Conservation (phyloP, 2,329 filamentous ascomycete species). For the Lasiodiplodia theobromae region DNA sequence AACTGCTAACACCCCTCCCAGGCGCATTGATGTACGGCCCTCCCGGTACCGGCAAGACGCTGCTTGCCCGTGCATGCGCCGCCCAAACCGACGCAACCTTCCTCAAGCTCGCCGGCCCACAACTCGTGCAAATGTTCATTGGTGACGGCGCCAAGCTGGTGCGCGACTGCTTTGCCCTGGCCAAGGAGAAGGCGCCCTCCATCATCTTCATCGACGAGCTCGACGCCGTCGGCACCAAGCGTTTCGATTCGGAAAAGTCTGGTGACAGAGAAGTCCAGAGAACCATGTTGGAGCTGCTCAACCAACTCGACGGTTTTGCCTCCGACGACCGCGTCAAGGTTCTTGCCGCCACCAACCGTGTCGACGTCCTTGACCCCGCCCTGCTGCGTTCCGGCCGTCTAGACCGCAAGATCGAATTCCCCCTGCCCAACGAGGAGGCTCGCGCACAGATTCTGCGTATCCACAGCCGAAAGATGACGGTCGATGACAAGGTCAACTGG, state of each 20-base stretch:
- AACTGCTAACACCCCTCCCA: constrained; percentile 46
- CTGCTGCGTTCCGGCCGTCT: constrained; percentile 89
- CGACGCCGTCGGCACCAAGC: constrained; percentile 97
- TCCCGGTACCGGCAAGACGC: constrained; percentile 87
- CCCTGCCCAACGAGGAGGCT: constrained; percentile 95
- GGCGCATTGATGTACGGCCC: constrained; percentile 98
- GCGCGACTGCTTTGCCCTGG: constrained; percentile 94
- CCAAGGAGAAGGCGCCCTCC: constrained; percentile 97
- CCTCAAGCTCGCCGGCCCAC: constrained; percentile 95
- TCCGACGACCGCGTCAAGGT: constrained; percentile 98
- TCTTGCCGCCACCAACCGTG: constrained; percentile 89
- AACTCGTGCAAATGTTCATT: constrained; percentile 99
- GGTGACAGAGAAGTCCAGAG: constrained; percentile 97
- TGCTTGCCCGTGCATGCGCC: constrained; percentile 92
- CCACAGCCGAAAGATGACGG: constrained; percentile 97
- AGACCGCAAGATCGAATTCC: constrained; percentile 98
- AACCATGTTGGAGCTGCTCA: constrained; percentile 98
- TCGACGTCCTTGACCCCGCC: constrained; percentile 92
- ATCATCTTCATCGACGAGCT: constrained; percentile 99
- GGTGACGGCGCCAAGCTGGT: constrained; percentile 98
- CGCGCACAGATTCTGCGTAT: constrained; percentile 97
- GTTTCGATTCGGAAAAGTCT: constrained; percentile 98
- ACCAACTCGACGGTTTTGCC: constrained; percentile 97
- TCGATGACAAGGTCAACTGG: constrained; percentile 94
- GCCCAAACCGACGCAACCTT: constrained; percentile 98